Evolutionary conservation across 306 rosid genomes (phyloP), one percentile per base, ranked within the genome.

Genomic region (Acacia melanoxylon): DNA sequence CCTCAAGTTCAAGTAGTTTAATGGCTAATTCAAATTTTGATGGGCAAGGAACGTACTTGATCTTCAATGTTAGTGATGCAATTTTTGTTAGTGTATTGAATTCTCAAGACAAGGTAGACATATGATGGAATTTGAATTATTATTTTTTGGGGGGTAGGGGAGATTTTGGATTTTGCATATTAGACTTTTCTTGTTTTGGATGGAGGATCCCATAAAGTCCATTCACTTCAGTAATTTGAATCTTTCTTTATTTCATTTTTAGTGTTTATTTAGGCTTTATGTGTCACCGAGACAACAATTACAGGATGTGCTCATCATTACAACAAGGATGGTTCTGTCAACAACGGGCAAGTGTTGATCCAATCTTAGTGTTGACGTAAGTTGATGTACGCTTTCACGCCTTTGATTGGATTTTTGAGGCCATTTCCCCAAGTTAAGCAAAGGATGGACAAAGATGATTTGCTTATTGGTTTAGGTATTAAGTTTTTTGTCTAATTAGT

Each of bases 221-320:
- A 92, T 96, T 86, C 97, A 93, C 88, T 94, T 96, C 85, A 88
- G 94, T 90, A 92, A 90, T 85, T 92, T 93, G 7, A 93, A 91
- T 87, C 63, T 27, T 71, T 62, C 35, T 25, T 58, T 58, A 4
- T 61, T 59, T 61, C 24, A 5, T 4, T 63, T 12, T 71, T 76
- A 51, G 49, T 82, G 65, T 62, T 78, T 76, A 58, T 80, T 87
- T 51, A 77, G 80, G 80, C 41, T 58, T 68, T 85, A 58, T 83
- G 97, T 94, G 82, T 96, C 99, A 82, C 89, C 93, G 91, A 92
- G 98, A 86, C 98, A 96, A 72, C 98, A 96, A 89, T 91, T 96
- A 83, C 99, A 96, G 90, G 99, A 96, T 85, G 97, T 92, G 97
- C 95, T 58, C 99, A 90, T 77, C 98, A 93, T 88, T 94, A 96